phyloP scores from a whole-genome alignment of 2,329 filamentous ascomycete genomes.

The Scortechinia acanthostroma region DNA sequence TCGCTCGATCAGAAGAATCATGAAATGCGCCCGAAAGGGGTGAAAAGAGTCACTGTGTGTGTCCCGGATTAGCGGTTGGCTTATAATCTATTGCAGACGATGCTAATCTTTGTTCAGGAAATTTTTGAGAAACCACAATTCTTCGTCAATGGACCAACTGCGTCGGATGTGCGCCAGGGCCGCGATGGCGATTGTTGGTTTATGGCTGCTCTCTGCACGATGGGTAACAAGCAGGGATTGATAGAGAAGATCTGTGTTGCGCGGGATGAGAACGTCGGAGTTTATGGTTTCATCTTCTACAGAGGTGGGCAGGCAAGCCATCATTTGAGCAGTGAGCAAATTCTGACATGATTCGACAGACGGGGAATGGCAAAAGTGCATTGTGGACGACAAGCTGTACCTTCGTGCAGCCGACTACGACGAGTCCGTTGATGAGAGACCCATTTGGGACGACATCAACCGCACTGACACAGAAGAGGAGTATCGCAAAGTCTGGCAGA shows the following conservation, averaged over 20 bases:
- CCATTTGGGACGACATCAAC: not conserved
- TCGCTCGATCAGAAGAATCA: not conserved
- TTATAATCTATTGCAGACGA: not conserved
- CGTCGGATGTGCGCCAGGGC: constrained; percentile 32
- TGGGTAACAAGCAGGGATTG: constrained; percentile 57
- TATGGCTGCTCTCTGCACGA: constrained; percentile 61
- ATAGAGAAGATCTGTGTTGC: constrained; percentile 64
- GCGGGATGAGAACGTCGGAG: constrained; percentile 59
- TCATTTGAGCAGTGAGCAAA: too few relatives aligned
- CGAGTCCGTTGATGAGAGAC: constrained; percentile 19
- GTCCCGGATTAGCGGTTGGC: not conserved
- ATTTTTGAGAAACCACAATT: constrained; percentile 31
- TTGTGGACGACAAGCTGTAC: constrained; percentile 69
- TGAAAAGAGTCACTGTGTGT: not conserved
- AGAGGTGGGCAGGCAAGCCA: constrained; percentile 19
- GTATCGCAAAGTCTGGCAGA: constrained; percentile 66
- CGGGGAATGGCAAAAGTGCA: constrained; percentile 65
- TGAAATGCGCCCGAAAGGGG: not conserved
- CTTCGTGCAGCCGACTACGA: constrained; percentile 47
- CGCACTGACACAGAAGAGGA: constrained; percentile 31
- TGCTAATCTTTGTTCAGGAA: constrained; percentile 8
- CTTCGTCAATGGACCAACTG: constrained; percentile 27
- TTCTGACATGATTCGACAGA: constrained; percentile 24
- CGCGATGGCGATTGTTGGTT: constrained; percentile 67
- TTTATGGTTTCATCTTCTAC: constrained; percentile 70